Evolutionary conservation across 192 early-diverging fungal species (phyloP).

Genomic region (Gonapodya sp.): DNA sequence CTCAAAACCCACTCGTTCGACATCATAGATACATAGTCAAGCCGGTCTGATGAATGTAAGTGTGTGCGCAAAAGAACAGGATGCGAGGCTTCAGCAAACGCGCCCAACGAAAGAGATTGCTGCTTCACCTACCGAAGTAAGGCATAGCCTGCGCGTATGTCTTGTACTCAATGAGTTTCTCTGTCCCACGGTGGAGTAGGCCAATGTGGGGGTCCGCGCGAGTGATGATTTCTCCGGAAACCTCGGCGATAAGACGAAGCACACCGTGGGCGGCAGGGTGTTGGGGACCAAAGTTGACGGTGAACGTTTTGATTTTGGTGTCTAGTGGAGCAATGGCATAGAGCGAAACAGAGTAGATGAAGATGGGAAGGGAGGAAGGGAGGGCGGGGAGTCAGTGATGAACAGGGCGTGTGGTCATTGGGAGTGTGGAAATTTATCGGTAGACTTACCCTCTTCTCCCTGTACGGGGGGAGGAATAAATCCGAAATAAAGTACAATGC

Average conservation of each 20-base stretch:
- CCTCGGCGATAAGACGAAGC: slow-evolving; percentile 84
- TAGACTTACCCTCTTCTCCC: not conserved
- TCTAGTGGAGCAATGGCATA: too few species aligned
- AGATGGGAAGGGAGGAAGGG: slow-evolving; percentile 16
- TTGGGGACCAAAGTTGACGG: slow-evolving; percentile 99
- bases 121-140: slow-evolving; percentile 85
- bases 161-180: slow-evolving; percentile 99
- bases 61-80: not conserved
- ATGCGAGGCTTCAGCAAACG: too few species aligned
- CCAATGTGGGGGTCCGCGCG: slow-evolving; percentile 96
- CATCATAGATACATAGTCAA: slow-evolving; percentile 83
- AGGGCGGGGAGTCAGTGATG: not conserved
- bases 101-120: not conserved
- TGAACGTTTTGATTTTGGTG: slow-evolving; percentile 63
- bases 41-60: not conserved
- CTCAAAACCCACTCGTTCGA: slow-evolving; percentile 84
- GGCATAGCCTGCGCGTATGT: slow-evolving; percentile 95
- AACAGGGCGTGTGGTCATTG: not conserved
- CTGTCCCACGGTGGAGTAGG: slow-evolving; percentile 93
- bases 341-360: too few species aligned
- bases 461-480: too few species aligned
- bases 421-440: too few species aligned
- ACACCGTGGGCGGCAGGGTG: slow-evolving; percentile 98
- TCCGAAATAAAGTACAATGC: too few species aligned
- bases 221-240: slow-evolving; percentile 83